Base-by-base conservation (phyloP, 805 yeast species). In the Kluyveromyces aestuarii region DNA sequence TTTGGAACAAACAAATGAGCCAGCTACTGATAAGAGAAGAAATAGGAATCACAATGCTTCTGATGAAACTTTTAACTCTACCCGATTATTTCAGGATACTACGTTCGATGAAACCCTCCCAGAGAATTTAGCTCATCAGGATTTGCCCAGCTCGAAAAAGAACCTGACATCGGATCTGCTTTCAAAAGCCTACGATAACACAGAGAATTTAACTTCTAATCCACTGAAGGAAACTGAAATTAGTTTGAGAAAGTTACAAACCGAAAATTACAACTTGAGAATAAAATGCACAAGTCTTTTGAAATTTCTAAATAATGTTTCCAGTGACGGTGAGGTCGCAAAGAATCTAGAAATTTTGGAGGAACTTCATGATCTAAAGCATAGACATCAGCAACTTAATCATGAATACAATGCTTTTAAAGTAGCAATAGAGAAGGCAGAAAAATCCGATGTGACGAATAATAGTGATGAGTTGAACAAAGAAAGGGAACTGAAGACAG, bases 41-140 rank as follows among this genome's bases (percentile, higher is more conserved):
- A 11, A 10, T 13, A 40, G 38, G 17, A 44, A 40, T 5, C 35
- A 42, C n/a, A 43, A 38, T 19, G 39, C 36, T n/a, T 37, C 51
- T 6, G 62, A 61, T 45, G 62, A 63, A 41, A 55, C 63, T 4
- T 40, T 60, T 3, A 53, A 57, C 35, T 62, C 67, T 0, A 52
- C 53, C 5, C 53, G 55, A 30, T 47, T 62, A 47, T 64, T 62
- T 50, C 57, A 60, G 36, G 67, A 64, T 17, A 54, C 60, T 18
- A 58, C 66, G 2, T 64, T 64, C 41, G 68, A 64, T 46, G 67
- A 58, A 27, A 61, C 66, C 1, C 45, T 64, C 11, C 67, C 67
- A 9, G 62, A 60, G 37, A 36, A 53, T 30, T 41, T 46, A 8
- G 16, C 18, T 33, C 50, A 49, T 6, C 41, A 37, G n/a, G 41